phyloP scores from a whole-genome alignment of 2,329 filamentous ascomycete species.

The Juglanconis juglandina region DNA sequence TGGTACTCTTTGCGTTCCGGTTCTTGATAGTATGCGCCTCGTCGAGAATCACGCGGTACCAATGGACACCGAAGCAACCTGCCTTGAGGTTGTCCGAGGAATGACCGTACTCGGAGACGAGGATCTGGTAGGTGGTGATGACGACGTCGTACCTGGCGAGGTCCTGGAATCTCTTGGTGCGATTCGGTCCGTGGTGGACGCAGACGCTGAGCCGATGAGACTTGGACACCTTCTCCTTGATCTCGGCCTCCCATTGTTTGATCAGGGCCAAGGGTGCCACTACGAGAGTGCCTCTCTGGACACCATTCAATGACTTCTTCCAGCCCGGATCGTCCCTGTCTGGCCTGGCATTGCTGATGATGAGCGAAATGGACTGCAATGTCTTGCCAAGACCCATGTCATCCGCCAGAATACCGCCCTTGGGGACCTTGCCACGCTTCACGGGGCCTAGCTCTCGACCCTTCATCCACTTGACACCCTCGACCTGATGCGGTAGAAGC shows the following conservation, averaged over 20 bases:
- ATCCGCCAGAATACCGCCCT: conserved; percentile 91
- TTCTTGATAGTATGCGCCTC: conserved; percentile 99
- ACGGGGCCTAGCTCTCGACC: conserved; percentile 83
- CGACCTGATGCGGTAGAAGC: conserved; percentile 87
- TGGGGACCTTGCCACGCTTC: conserved; percentile 77
- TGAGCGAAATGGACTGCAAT: conserved; percentile 84
- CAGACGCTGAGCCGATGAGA: conserved; percentile 73
- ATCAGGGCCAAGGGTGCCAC: conserved; percentile 92
- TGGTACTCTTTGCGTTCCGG: conserved; percentile 89
- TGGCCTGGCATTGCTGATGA: conserved; percentile 77
- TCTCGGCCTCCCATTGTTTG: conserved; percentile 94
- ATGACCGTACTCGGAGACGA: conserved; percentile 83
- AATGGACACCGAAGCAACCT: conserved; percentile 86
- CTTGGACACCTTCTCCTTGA: conserved; percentile 73
- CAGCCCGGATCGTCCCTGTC: conserved; percentile 54
- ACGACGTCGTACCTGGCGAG: conserved; percentile 88
- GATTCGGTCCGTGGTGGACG: conserved; percentile 84
- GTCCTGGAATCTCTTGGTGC: conserved; percentile 74
- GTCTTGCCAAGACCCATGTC: conserved; percentile 98
- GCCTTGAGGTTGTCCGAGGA: conserved; percentile 64
- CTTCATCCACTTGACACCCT: conserved; percentile 92
- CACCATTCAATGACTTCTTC: conserved; percentile 64
- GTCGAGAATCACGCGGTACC: conserved; percentile 93
- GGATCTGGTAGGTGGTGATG: conserved; percentile 92
- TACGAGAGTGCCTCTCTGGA: conserved; percentile 80